phyloP scores from a whole-genome alignment of 2,329 filamentous ascomycete genomes.

The Talaromyces amestolkiae region DNA sequence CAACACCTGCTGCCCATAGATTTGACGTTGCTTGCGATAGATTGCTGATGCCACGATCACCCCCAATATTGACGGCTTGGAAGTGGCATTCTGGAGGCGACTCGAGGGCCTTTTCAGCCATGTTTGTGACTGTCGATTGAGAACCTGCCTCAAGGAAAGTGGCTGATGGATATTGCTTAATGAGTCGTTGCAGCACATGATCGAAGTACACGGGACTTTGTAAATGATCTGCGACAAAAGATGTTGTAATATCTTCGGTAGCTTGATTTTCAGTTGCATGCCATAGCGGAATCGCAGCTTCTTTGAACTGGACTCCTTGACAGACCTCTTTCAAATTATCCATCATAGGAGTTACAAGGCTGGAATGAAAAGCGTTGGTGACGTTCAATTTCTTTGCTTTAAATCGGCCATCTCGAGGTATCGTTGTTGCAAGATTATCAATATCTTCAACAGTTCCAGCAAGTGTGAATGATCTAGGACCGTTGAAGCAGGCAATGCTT shows the following conservation, averaged over 20 bases:
- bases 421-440: not conserved
- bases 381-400: not conserved
- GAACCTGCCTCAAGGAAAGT: not conserved
- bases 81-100: not conserved
- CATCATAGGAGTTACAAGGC: not conserved
- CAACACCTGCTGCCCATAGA: conserved; percentile 24
- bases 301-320: not conserved
- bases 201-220: not conserved
- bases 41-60: conserved; percentile 22
- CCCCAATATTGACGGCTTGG: not conserved
- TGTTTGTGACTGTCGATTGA: not conserved
- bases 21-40: conserved; percentile 40
- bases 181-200: not conserved
- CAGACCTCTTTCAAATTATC: not conserved
- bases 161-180: not conserved
- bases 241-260: not conserved
- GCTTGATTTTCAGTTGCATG: not conserved
- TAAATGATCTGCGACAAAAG: not conserved
- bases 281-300: not conserved
- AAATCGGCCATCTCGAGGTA: not conserved
- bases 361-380: not conserved
- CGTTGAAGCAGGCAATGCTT: not conserved
- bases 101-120: not conserved
- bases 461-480: not conserved
- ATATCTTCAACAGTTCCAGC: not conserved